Evolutionary conservation across 768 basidiomycete genomes (phyloP).

Genomic region (Panellus pusillus): DNA sequence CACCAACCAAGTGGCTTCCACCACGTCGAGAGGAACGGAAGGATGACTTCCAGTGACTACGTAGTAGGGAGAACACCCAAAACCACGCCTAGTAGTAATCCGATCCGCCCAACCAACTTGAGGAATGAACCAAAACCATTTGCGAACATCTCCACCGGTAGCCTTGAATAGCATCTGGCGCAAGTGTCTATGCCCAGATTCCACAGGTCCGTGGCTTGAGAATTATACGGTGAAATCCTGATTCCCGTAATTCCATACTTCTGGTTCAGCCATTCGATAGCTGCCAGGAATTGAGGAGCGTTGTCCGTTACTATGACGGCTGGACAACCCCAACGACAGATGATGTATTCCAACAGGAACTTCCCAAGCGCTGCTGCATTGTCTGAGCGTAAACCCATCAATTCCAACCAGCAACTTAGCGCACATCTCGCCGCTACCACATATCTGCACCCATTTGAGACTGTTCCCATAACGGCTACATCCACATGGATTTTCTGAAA

Average conservation of each 20-base stretch:
- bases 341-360: background rate
- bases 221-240: background rate
- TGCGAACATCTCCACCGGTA: background rate
- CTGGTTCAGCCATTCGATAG: too few relatives aligned
- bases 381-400: background rate
- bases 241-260: too few relatives aligned
- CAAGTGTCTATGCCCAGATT: background rate
- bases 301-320: too few relatives aligned
- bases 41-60: background rate
- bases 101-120: slow-evolving; percentile 3
- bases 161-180: background rate
- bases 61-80: slow-evolving; percentile 6
- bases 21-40: background rate
- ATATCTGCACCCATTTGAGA: too few relatives aligned
- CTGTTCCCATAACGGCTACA: too few relatives aligned
- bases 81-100: slow-evolving; percentile 1
- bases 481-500: too few relatives aligned
- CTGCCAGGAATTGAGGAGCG: too few relatives aligned
- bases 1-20: background rate
- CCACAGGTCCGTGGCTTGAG: slow-evolving; percentile 2
- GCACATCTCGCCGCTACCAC: too few relatives aligned
- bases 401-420: background rate
- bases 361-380: background rate
- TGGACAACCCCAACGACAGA: background rate
- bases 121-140: slow-evolving; percentile 11